These are phyloP conservation scores for Cryptosporidium baileyi DNA, from an alignment of 169 alveolate genomes.

Conservation along the genomic window DNA sequence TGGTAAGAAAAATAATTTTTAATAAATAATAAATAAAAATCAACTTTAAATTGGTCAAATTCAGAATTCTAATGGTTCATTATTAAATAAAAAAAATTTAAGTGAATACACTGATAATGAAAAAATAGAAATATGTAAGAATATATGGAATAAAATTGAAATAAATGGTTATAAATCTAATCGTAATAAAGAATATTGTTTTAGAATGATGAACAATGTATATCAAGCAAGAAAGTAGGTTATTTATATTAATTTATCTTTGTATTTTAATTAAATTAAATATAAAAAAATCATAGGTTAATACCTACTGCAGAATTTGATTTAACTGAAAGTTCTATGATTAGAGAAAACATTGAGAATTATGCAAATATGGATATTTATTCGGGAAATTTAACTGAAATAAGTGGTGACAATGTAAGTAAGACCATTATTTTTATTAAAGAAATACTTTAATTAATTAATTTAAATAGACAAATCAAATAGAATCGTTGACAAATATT, in stretches of 20 bases:
- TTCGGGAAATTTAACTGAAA: slow-evolving; percentile 5
- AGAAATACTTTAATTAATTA: not conserved
- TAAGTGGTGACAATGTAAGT: slow-evolving; percentile 32
- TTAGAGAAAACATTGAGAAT: slow-evolving; percentile 9
- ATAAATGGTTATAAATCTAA: not conserved
- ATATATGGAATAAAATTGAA: slow-evolving; percentile 14
- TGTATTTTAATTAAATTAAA: not conserved
- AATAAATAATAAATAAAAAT: too few species aligned
- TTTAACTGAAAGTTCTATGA: not conserved
- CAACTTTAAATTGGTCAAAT: not conserved
- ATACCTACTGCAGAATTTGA: slow-evolving; percentile 63
- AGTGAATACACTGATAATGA: slow-evolving; percentile 36
- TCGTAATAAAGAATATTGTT: not conserved
- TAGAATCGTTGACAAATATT: not conserved
- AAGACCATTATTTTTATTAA: not conserved
- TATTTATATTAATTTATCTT: not conserved
- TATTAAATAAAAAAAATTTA: not conserved
- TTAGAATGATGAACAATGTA: slow-evolving; percentile 9
- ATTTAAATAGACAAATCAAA: not conserved
- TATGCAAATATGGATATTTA: slow-evolving; percentile 37
- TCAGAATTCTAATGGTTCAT: not conserved
- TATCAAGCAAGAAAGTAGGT: slow-evolving; percentile 58
- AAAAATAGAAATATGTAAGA: not conserved
- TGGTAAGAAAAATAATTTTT: too few species aligned
- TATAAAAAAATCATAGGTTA: slow-evolving; percentile 7